phyloP scores from a whole-genome alignment of 2,329 filamentous ascomycete species.

The Fusarium sambucinum region DNA sequence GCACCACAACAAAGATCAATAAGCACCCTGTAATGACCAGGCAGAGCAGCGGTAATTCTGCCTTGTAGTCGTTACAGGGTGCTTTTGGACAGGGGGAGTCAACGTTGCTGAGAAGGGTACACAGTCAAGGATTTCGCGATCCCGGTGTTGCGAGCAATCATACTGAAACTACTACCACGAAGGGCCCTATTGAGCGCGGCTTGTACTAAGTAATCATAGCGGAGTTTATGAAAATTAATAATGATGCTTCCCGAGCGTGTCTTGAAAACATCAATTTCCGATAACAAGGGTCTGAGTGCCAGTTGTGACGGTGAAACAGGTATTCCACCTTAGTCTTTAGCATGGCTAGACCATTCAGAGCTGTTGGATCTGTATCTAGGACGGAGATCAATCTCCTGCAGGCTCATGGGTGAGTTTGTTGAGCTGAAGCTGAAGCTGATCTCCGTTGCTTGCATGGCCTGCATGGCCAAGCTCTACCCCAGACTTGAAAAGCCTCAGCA shows the following conservation, averaged over 20 bases:
- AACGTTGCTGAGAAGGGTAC: conserved; percentile 22
- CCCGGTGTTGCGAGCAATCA: conserved; percentile 33
- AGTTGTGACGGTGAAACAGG: not conserved
- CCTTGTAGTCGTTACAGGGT: conserved; percentile 1
- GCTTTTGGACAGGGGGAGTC: conserved; percentile 19
- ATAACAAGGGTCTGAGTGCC: not conserved
- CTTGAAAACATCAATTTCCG: not conserved
- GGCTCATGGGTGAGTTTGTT: conserved; percentile 27
- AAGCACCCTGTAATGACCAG: too few relatives aligned
- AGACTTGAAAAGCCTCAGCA: not conserved
- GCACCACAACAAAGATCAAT: conserved; percentile 22
- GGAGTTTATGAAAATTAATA: conserved; percentile 21
- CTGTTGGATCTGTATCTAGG: not conserved
- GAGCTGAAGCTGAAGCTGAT: conserved; percentile 18
- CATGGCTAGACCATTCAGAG: not conserved
- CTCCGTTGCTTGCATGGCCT: not conserved
- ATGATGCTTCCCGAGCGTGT: conserved; percentile 1
- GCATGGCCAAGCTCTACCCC: conserved; percentile 1
- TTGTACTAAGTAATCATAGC: conserved; percentile 13
- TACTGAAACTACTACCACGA: conserved; percentile 31
- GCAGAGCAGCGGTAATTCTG: not conserved
- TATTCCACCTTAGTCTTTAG: not conserved
- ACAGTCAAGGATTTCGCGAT: conserved; percentile 26
- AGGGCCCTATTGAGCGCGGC: conserved; percentile 1
- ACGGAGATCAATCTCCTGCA: conserved; percentile 32